Evolutionary conservation across 2,329 filamentous ascomycete genomes (phyloP).

Genomic region (Colletotrichum sp.): DNA sequence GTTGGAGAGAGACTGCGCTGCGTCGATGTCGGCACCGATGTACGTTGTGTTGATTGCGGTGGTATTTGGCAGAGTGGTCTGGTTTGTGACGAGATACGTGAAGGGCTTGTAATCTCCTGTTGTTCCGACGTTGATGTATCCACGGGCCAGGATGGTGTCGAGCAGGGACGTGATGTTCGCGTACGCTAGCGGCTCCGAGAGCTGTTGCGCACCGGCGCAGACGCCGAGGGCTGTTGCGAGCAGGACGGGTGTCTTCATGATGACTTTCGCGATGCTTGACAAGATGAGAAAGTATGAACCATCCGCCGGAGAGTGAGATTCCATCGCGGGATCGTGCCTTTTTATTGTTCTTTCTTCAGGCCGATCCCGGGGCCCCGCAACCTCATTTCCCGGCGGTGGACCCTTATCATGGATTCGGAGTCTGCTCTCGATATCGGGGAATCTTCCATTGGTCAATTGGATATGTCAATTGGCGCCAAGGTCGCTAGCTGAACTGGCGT

Average conservation of each 20-base stretch:
- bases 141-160: constrained; percentile 11
- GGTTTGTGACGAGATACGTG: constrained; percentile 14
- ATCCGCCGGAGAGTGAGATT: background rate
- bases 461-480: background rate
- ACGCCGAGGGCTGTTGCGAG: background rate
- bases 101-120: constrained; percentile 21
- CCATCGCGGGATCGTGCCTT: background rate
- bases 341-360: background rate
- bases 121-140: constrained; percentile 16
- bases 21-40: constrained; percentile 19
- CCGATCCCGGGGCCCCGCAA: constrained; percentile 15
- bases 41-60: constrained; percentile 15
- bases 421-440: background rate
- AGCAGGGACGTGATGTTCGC: constrained; percentile 13
- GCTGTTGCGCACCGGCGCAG: background rate
- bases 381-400: constrained; percentile 8
- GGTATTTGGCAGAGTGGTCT: background rate
- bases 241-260: background rate
- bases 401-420: background rate
- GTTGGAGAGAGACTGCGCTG: constrained; percentile 17
- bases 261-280: background rate
- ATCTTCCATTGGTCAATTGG: background rate
- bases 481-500: background rate
- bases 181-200: background rate
- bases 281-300: background rate